Percentiles rank a stretch among this genome's conserved stretches.
phyloP scores from a whole-genome alignment of 164 flowering plant genomes.

The Umbellularia californica region DNA sequence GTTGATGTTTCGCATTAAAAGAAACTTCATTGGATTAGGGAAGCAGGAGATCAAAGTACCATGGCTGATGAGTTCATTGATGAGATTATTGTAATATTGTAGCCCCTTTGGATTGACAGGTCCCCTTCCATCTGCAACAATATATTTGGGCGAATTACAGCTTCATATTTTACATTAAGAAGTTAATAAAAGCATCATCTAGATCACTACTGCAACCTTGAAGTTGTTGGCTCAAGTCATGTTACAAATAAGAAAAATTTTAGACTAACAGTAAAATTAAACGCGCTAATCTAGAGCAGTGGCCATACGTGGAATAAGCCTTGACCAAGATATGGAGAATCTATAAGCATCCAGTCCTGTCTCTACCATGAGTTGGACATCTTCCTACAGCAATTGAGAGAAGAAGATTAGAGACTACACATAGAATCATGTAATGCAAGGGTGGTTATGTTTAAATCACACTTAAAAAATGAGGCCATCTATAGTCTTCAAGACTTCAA shows the following conservation, averaged over 20 bases:
- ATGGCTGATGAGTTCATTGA: constrained; percentile 45
- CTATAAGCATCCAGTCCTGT: constrained; percentile 19
- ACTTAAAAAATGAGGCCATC: too few species aligned
- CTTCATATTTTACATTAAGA: background rate
- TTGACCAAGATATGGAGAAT: constrained; percentile 22
- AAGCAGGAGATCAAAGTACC: constrained; percentile 26
- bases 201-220: too few species aligned
- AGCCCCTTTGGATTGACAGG: constrained; percentile 67
- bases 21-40: background rate
- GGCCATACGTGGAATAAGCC: constrained; percentile 18
- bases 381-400: constrained; percentile 11
- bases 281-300: background rate
- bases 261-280: too few species aligned
- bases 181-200: background rate
- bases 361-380: constrained; percentile 21
- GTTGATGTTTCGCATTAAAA: too few species aligned
- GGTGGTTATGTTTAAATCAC: too few species aligned
- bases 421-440: background rate
- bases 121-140: constrained; percentile 62
- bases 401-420: background rate
- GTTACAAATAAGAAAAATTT: too few species aligned
- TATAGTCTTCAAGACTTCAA: too few species aligned
- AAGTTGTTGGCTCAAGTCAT: too few species aligned
- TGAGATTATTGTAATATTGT: constrained; percentile 62
- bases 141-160: background rate